A percentile compares a stretch with the other conserved stretches of the same genome.
Evolutionary conservation across 2,329 filamentous ascomycete genomes (phyloP).

Genomic region (Fusarium sp.): DNA sequence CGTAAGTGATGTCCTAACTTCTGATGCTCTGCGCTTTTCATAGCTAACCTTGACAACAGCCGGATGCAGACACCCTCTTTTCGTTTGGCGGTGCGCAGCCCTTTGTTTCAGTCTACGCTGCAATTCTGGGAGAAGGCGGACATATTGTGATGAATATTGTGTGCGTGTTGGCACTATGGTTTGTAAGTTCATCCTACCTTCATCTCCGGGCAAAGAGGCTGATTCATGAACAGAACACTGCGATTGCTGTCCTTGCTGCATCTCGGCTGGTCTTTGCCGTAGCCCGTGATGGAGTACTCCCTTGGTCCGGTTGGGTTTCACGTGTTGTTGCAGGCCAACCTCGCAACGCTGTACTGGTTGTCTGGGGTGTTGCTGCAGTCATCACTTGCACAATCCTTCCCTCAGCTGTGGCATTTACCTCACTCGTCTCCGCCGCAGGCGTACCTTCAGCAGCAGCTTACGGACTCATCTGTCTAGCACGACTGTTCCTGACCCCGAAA

Average conservation of each 20-base stretch:
- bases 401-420: conserved; percentile 68
- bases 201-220: not conserved
- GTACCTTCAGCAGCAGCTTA: conserved; percentile 68
- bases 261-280: conserved; percentile 76
- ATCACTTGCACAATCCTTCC: conserved; percentile 73
- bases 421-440: conserved; percentile 67
- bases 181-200: conserved; percentile 57
- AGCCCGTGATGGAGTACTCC: conserved; percentile 73
- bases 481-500: conserved; percentile 64
- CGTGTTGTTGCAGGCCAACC: conserved; percentile 70
- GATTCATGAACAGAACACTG: conserved; percentile 64
- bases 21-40: not conserved
- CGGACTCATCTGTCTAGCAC: conserved; percentile 65
- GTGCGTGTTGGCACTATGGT: conserved; percentile 65
- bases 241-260: conserved; percentile 71
- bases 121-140: conserved; percentile 68
- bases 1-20: conserved; percentile 50
- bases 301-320: conserved; percentile 72
- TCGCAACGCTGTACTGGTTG: conserved; percentile 72
- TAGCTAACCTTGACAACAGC: conserved; percentile 50
- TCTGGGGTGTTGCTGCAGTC: conserved; percentile 68
- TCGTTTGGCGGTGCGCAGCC: conserved; percentile 70
- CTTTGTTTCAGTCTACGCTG: conserved; percentile 72
- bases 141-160: conserved; percentile 76
- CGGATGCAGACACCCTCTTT: conserved; percentile 67